Conservation (phyloP, 1,284 basidiomycete species). For the Rhodotorula sp. region DNA sequence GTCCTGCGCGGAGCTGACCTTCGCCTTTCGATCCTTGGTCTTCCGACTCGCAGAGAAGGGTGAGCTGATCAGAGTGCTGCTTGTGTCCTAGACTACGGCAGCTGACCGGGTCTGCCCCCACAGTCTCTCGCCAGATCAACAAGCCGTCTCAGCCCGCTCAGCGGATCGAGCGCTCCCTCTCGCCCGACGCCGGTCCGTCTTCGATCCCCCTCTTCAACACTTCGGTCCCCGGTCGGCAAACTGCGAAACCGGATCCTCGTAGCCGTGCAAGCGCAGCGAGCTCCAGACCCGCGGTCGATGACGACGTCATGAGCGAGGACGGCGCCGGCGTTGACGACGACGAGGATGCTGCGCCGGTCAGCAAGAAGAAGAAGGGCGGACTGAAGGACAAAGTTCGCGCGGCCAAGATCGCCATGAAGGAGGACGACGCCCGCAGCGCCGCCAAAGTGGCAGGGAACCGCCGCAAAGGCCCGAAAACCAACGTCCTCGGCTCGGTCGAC, state of each 20-base stretch:
- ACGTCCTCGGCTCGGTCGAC: constrained; percentile 22
- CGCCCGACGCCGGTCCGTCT: constrained; percentile 15
- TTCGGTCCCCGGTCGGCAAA: constrained; percentile 7
- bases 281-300: neutral
- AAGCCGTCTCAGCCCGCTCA: constrained; percentile 3
- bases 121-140: constrained; percentile 21
- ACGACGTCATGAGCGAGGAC: neutral
- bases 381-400: constrained; percentile 22
- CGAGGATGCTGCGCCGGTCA: neutral
- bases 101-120: neutral
- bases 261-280: neutral
- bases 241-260: constrained; percentile 4
- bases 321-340: neutral
- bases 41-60: neutral
- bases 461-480: constrained; percentile 12
- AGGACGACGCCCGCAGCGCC: constrained; percentile 7
- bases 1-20: neutral
- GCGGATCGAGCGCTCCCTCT: constrained; percentile 8
- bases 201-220: constrained; percentile 38
- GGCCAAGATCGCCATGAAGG: constrained; percentile 11
- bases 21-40: neutral
- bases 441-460: constrained; percentile 19
- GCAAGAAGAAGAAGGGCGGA: constrained; percentile 7
- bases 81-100: no score
- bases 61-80: neutral